Evolutionary conservation across 805 yeast genomes (phyloP).

Genomic region (Maudiozyma pseudohumilis): DNA sequence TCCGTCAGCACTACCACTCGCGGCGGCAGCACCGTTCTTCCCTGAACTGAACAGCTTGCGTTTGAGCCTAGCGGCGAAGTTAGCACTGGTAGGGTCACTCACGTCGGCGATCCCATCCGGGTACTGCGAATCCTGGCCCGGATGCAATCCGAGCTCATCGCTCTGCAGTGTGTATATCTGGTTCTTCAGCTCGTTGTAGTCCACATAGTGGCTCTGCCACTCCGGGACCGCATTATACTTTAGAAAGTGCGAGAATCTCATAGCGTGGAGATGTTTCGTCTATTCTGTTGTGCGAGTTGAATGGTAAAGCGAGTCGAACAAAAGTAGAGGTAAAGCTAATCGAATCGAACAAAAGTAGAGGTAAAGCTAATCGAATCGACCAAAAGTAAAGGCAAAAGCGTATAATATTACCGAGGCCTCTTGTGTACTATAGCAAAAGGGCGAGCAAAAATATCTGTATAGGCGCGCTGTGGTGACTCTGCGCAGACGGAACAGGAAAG

Average conservation of each 20-base stretch:
- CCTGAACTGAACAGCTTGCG: conserved; percentile 7
- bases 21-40: not conserved
- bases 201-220: conserved; percentile 77
- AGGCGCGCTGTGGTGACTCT: no score
- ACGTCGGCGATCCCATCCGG: conserved; percentile 1
- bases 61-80: conserved; percentile 10
- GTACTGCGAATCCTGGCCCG: not conserved
- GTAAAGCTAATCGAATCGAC: no score
- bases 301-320: no score
- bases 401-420: no score
- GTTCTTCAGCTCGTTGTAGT: conserved; percentile 52
- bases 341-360: not conserved
- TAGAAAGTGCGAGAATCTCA: conserved; percentile 65
- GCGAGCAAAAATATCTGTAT: no score
- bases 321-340: not conserved
- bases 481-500: no score
- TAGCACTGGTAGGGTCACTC: not conserved
- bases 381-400: no score
- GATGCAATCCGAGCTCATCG: conserved; percentile 18
- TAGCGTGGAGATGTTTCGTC: no score
- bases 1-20: not conserved
- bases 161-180: conserved; percentile 46
- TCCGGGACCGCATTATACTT: conserved; percentile 70
- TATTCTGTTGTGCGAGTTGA: no score
- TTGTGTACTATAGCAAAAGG: no score